Percentiles rank a stretch among this genome's conserved stretches.
Evolutionary conservation across 495 filamentous ascomycete genomes (phyloP).

Genomic region (Penicillium simplicissimum): DNA sequence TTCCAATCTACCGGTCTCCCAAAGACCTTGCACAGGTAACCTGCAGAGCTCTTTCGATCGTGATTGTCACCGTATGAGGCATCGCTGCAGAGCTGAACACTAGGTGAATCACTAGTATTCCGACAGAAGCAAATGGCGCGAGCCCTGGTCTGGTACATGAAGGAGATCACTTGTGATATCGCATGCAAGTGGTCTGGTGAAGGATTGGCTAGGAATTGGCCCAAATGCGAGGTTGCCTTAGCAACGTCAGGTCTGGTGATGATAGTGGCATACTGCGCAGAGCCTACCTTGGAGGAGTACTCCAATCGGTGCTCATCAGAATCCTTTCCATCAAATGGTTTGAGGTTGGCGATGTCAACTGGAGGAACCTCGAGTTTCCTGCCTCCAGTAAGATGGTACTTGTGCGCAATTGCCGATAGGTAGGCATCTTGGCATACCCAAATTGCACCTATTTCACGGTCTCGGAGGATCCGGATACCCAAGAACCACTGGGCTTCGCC

Average conservation of each 20-base stretch:
- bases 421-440: not conserved
- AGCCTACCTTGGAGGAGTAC: not conserved
- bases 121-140: too few species aligned
- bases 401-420: not conserved
- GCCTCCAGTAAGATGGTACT: not conserved
- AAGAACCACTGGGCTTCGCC: slow-evolving; percentile 2
- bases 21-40: not conserved
- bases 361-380: not conserved
- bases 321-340: not conserved
- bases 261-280: not conserved
- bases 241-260: not conserved
- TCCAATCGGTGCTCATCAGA: too few species aligned
- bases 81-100: not conserved
- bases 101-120: not conserved
- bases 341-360: not conserved
- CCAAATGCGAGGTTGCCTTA: not conserved
- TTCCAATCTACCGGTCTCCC: not conserved
- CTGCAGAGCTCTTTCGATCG: not conserved
- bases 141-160: not conserved
- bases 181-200: not conserved
- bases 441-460: not conserved
- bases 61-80: not conserved
- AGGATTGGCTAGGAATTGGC: not conserved
- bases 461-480: not conserved
- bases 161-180: too few species aligned